Percentiles rank a stretch among this genome's conserved stretches.
phyloP scores from a whole-genome alignment of 768 basidiomycete species.

The Ramaria sp. region DNA sequence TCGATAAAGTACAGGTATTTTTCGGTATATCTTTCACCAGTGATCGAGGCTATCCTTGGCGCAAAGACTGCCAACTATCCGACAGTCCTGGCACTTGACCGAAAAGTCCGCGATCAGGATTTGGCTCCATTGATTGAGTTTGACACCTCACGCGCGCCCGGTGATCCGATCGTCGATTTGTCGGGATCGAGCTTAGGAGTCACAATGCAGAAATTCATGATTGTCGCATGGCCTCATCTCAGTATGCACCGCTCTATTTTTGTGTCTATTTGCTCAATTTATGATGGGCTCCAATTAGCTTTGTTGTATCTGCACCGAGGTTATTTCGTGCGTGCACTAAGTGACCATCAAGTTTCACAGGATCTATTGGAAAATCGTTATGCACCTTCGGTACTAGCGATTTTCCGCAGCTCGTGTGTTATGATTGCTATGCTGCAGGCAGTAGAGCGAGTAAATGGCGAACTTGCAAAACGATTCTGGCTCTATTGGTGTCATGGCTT shows the following conservation, averaged over 20 bases:
- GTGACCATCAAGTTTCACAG: slow-evolving; percentile 37
- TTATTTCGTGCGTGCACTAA: slow-evolving; percentile 64
- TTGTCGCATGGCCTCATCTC: slow-evolving; percentile 9
- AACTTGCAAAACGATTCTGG: slow-evolving; percentile 10
- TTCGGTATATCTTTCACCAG: slow-evolving; percentile 10
- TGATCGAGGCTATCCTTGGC: background rate
- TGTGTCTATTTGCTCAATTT: background rate
- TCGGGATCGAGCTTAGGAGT: slow-evolving; percentile 7
- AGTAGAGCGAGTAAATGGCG: slow-evolving; percentile 7
- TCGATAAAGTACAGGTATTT: slow-evolving; percentile 22
- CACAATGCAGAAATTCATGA: slow-evolving; percentile 11
- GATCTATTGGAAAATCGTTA: slow-evolving; percentile 8
- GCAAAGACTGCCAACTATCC: slow-evolving; percentile 53
- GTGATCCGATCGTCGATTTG: slow-evolving; percentile 7
- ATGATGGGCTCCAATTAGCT: slow-evolving; percentile 26
- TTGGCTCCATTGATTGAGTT: slow-evolving; percentile 9
- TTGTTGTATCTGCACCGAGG: slow-evolving; percentile 64
- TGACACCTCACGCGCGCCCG: slow-evolving; percentile 4
- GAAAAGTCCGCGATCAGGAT: slow-evolving; percentile 44
- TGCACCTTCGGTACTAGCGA: slow-evolving; percentile 8
- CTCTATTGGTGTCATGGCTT: slow-evolving; percentile 9
- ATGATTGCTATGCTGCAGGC: slow-evolving; percentile 10
- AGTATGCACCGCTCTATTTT: background rate
- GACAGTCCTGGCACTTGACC: slow-evolving; percentile 57
- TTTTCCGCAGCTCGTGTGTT: slow-evolving; percentile 8